phyloP scores from a whole-genome alignment of 2,329 filamentous ascomycete genomes.

The Neofusicoccum kwambonambiense region DNA sequence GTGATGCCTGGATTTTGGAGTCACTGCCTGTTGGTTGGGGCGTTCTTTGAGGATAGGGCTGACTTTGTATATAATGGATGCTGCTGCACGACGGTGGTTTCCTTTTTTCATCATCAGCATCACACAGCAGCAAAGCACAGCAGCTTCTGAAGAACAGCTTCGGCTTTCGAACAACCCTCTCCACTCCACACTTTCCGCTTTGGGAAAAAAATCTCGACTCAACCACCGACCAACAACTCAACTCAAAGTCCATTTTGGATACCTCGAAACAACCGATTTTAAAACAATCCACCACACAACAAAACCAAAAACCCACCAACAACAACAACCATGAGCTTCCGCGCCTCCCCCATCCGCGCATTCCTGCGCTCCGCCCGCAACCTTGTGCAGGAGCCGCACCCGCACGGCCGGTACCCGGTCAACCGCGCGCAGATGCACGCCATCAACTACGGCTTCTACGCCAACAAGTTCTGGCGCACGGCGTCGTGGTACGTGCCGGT shows the following conservation, averaged over 20 bases:
- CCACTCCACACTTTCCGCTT: slow-evolving; percentile 2
- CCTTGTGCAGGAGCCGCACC: slow-evolving; percentile 36
- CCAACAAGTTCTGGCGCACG: slow-evolving; percentile 26
- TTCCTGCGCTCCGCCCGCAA: slow-evolving; percentile 32
- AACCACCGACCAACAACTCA: neutral
- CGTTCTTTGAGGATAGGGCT: neutral
- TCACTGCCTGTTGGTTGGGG: neutral
- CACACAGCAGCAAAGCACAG: slow-evolving; percentile 2
- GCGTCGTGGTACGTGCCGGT: slow-evolving; percentile 32
- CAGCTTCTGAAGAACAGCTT: neutral
- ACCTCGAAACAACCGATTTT: neutral
- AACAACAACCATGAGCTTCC: slow-evolving; percentile 12
- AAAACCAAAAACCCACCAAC: neutral
- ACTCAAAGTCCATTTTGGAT: neutral
- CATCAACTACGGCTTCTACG: slow-evolving; percentile 25
- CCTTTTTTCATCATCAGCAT: neutral
- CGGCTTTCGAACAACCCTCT: neutral
- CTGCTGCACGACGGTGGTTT: slow-evolving; percentile 4
- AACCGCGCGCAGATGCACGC: slow-evolving; percentile 28
- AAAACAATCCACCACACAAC: neutral
- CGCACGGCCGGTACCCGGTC: slow-evolving; percentile 33
- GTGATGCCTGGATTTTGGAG: slow-evolving; percentile 1
- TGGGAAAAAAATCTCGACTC: neutral
- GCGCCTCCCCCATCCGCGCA: slow-evolving; percentile 26
- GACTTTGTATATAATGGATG: slow-evolving; percentile 5